Evolutionary conservation across 2,329 filamentous ascomycete species (phyloP), one percentile per base, ranked within the genome.

Genomic region (Penicillium sp.): DNA sequence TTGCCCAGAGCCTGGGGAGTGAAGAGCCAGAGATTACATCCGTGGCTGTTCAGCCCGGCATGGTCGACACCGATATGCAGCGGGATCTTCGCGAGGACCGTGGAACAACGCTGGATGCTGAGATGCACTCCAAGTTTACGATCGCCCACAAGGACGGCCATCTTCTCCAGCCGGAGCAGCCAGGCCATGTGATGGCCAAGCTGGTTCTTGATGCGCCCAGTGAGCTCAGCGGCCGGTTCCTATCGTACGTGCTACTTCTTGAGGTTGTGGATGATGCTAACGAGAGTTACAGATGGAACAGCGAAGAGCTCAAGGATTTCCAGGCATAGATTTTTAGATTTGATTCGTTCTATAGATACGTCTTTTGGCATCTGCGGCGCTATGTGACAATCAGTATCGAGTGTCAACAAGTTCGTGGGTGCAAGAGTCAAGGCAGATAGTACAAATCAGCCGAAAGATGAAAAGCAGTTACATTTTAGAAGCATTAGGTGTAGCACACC

Each of bases 161-260:
- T 34, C 68, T 97, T 34, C 71, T 96, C 48, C 81, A 77, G 65
- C 87, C 90, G 0, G 87, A 95, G 56, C 84, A 89, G 66, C 87
- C 91, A 0, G 91, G 88, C 0, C 72, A 83, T 64, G 87, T 96
- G 9, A 91, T 97, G 66, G 90, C 89, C 3, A 84, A 79, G 56
- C 72, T 97, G 47, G 83, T 82, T 1, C 63, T 87, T 11, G 72
- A 77, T 32, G 86, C 81, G 4, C 73, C 78, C 3, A 78, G 70
- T 39, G 77, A 81, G 13, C 66, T 96, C 50, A 90, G 78, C 57
- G 93, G 93, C 18, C 81, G 81, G 56, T 89, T 86, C 59, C 68
- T 93, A 28, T 54, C 58, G 63, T 64, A 56, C 50, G 60, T 57
- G 27, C 36, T 43, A 34, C 27, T 20, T 9, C 21, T n/a, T 21